Evolutionary conservation across 306 rosid species (phyloP).

Genomic region (Vigna hirtella): DNA sequence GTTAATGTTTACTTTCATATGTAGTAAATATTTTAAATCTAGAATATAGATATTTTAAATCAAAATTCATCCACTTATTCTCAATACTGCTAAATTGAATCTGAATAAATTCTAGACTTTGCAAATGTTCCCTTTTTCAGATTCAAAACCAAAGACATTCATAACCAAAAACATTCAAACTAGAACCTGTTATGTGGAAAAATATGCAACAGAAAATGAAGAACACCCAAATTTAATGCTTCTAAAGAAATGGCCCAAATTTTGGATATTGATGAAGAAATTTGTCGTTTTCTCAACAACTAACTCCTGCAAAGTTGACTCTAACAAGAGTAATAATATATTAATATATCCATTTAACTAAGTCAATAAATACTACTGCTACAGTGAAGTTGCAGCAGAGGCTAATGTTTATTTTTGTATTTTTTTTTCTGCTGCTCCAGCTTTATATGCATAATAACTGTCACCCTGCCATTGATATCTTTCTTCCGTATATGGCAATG

Average conservation of each 20-base stretch:
- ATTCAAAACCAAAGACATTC: no score
- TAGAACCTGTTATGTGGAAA: no score
- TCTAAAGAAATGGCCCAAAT: conserved; percentile 56
- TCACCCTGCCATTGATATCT: conserved; percentile 55
- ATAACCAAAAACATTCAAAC: no score
- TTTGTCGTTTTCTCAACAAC: conserved; percentile 51
- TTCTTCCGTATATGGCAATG: conserved; percentile 50
- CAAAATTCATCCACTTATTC: no score
- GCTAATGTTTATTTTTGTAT: conserved; percentile 41
- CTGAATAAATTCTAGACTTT: no score
- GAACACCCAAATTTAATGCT: conserved; percentile 42
- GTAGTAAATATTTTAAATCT: no score
- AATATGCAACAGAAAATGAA: no score
- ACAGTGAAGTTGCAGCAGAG: conserved; percentile 26
- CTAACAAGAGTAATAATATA: background rate
- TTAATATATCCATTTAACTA: conserved; percentile 42
- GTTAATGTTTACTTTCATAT: no score
- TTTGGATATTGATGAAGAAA: conserved; percentile 29
- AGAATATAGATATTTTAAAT: background rate
- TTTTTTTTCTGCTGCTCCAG: background rate
- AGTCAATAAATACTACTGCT: conserved; percentile 49
- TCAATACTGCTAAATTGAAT: no score
- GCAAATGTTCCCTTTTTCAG: no score
- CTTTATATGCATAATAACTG: conserved; percentile 40
- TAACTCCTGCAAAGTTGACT: conserved; percentile 47